These are phyloP conservation scores for Phlyctochytrium planicorne DNA, from an alignment of 192 early-diverging fungal genomes.

Conservation along the genomic window DNA sequence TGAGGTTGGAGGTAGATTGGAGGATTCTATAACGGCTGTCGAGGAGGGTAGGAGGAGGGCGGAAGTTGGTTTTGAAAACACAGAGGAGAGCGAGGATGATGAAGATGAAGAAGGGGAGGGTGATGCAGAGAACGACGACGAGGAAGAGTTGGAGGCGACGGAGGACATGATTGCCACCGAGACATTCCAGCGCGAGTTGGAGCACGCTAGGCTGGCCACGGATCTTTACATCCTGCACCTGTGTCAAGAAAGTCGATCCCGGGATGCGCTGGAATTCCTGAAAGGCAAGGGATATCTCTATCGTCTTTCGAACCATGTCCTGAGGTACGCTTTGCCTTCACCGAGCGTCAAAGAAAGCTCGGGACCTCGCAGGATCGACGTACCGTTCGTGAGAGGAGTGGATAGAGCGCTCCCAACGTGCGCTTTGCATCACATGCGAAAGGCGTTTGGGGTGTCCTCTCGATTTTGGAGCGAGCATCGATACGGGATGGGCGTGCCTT, in stretches of 20 bases:
- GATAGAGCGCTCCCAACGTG: constrained; percentile 21
- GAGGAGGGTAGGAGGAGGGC: too few relatives aligned
- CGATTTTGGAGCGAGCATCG: constrained; percentile 29
- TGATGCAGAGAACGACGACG: constrained; percentile 3
- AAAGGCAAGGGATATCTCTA: constrained; percentile 9
- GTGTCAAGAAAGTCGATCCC: constrained; percentile 6
- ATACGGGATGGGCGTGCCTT: constrained; percentile 22
- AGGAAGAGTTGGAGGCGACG: constrained; percentile 2
- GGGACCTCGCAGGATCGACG: not conserved
- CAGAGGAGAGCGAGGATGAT: not conserved
- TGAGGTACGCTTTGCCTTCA: constrained; percentile 15
- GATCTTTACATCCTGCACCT: constrained; percentile 18
- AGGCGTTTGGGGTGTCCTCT: constrained; percentile 7
- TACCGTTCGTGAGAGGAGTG: constrained; percentile 30
- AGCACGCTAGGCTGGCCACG: not conserved
- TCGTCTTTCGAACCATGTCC: constrained; percentile 14
- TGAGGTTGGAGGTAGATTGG: too few relatives aligned
- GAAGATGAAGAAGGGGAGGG: constrained; percentile 7
- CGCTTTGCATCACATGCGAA: constrained; percentile 14
- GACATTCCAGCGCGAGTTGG: constrained; percentile 8
- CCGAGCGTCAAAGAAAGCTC: not conserved
- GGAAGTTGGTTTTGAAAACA: too few relatives aligned
- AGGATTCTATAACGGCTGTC: too few relatives aligned
- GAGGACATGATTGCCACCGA: not conserved
- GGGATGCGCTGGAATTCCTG: constrained; percentile 11